Conservation (phyloP, 257 asterid genomes). For the Penstemon barbatus region DNA sequence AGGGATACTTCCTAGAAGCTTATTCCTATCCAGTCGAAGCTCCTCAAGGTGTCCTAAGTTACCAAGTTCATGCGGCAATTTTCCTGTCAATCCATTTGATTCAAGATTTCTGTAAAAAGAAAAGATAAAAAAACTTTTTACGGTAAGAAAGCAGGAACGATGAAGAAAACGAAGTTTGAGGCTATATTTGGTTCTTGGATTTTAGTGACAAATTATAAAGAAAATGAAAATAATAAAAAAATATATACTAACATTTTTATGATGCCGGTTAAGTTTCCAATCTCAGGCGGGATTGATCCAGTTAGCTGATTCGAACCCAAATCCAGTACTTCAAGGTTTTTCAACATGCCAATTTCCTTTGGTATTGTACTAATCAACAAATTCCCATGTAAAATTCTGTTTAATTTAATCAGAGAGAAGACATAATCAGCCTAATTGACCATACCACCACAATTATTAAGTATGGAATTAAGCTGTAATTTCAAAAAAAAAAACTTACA, state of each 20-base stretch:
- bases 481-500: slow-evolving; percentile 48
- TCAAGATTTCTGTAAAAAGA: slow-evolving; percentile 53
- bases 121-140: slow-evolving; percentile 3
- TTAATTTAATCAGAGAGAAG: slow-evolving; percentile 15
- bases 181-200: no score
- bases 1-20: no score
- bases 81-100: no score
- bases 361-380: slow-evolving; percentile 73
- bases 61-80: no score
- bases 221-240: no score
- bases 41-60: no score
- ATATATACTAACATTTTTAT: slow-evolving; percentile 62
- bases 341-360: slow-evolving; percentile 66
- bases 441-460: not conserved
- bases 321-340: slow-evolving; percentile 70
- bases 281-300: slow-evolving; percentile 72
- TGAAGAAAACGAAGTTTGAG: slow-evolving; percentile 2
- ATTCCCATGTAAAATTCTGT: slow-evolving; percentile 79
- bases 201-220: no score
- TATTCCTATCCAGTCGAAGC: no score
- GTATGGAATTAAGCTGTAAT: not conserved
- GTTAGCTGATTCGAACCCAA: slow-evolving; percentile 73
- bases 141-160: slow-evolving; percentile 8
- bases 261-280: slow-evolving; percentile 65
- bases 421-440: slow-evolving; percentile 20